These are phyloP conservation scores for Cytospora piceae DNA, from an alignment of 2,329 filamentous ascomycete genomes.

Conservation along the genomic window DNA sequence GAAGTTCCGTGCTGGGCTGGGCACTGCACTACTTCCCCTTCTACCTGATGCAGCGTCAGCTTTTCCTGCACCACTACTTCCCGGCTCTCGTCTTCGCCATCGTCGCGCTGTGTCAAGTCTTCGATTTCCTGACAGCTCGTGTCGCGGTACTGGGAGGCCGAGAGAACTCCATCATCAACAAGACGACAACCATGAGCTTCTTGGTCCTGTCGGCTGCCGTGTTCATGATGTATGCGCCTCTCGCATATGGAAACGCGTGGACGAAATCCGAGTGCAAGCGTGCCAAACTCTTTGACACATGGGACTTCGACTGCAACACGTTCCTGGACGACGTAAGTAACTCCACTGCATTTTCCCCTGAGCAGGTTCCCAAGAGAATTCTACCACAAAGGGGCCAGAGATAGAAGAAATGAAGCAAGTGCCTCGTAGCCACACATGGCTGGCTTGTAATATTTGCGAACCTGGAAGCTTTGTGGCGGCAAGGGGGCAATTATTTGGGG, in stretches of 20 bases:
- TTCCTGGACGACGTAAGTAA: conserved; percentile 83
- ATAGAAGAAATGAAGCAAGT: not conserved
- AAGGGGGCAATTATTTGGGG: conserved; percentile 24
- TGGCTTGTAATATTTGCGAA: not conserved
- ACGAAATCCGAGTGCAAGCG: conserved; percentile 84
- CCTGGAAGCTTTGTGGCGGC: conserved; percentile 25
- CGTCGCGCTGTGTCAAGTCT: conserved; percentile 84
- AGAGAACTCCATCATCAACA: conserved; percentile 74
- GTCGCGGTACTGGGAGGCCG: conserved; percentile 69
- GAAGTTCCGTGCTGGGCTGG: conserved; percentile 89
- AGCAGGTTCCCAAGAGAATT: conserved; percentile 43
- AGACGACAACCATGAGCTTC: conserved; percentile 72
- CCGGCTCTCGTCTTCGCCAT: conserved; percentile 95
- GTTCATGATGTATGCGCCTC: conserved; percentile 84
- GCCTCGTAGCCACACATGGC: conserved; percentile 11
- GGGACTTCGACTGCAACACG: conserved; percentile 98
- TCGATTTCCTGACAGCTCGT: conserved; percentile 81
- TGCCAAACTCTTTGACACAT: conserved; percentile 83
- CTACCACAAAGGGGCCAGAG: conserved; percentile 36
- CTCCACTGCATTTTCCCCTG: conserved; percentile 36
- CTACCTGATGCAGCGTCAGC: conserved; percentile 95
- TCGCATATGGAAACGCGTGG: conserved; percentile 94
- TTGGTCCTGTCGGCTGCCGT: conserved; percentile 73
- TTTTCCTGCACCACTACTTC: conserved; percentile 98
- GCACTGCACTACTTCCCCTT: conserved; percentile 99